Conservation (phyloP, 371 early-diverging fungal species). For the Mucor ambiguus region DNA sequence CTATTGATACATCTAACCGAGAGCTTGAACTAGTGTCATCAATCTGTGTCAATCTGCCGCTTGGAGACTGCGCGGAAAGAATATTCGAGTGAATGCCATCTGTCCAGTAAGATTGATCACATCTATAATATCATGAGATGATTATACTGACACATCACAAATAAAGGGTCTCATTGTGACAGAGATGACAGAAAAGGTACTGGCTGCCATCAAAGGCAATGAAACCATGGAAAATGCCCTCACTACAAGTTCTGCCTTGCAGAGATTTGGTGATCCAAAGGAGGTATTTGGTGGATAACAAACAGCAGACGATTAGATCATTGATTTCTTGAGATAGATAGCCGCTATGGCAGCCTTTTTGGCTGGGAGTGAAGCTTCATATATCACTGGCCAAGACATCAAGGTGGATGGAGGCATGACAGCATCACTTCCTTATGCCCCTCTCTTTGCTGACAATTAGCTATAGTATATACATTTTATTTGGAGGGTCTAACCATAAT, state of each 20-base stretch:
- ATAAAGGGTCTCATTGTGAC: constrained; percentile 56
- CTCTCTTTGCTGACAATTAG: constrained; percentile 10
- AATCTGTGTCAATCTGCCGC: constrained; percentile 52
- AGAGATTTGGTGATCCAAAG: not conserved
- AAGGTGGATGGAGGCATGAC: constrained; percentile 11
- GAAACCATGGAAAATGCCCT: not conserved
- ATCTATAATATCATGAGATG: not conserved
- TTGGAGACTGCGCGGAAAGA: constrained; percentile 43
- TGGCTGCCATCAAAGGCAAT: not conserved
- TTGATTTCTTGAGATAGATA: not conserved
- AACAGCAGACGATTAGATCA: constrained; percentile 14
- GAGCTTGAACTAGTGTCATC: constrained; percentile 36
- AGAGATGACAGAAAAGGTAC: constrained; percentile 43
- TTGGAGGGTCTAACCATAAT: not conserved
- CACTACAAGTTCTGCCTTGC: not conserved
- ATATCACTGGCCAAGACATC: constrained; percentile 15
- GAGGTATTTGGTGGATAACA: not conserved
- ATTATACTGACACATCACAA: not conserved
- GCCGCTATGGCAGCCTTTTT: constrained; percentile 9
- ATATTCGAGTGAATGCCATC: constrained; percentile 58
- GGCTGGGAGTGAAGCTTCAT: constrained; percentile 7
- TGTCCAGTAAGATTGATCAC: constrained; percentile 40
- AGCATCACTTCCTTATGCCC: not conserved
- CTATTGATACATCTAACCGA: not conserved
- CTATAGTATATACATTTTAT: not conserved